These are phyloP conservation scores for Diaporthe ilicicola DNA, from an alignment of 2,329 filamentous ascomycete genomes.

Conservation along the genomic window DNA sequence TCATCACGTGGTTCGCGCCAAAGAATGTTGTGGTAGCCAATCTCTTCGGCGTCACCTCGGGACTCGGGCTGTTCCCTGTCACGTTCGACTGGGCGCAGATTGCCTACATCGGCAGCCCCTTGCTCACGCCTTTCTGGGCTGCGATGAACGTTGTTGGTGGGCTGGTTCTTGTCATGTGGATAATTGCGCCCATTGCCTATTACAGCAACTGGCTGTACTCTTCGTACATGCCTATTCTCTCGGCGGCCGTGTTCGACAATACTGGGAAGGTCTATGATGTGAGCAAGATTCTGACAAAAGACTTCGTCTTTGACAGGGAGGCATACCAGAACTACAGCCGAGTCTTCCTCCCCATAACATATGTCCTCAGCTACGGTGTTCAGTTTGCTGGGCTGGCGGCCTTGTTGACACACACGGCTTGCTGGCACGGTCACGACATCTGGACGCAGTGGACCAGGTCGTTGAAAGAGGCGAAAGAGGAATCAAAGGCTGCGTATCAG, in stretches of 20 bases:
- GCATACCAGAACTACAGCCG: slow-evolving; percentile 85
- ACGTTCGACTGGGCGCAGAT: slow-evolving; percentile 95
- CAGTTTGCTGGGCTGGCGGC: slow-evolving; percentile 86
- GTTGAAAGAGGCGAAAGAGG: slow-evolving; percentile 67
- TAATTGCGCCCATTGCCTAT: slow-evolving; percentile 81
- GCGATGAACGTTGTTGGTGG: slow-evolving; percentile 86
- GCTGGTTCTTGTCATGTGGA: slow-evolving; percentile 85
- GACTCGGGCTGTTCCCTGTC: slow-evolving; percentile 82
- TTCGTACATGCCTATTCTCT: slow-evolving; percentile 87
- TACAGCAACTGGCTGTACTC: slow-evolving; percentile 83
- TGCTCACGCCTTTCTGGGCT: slow-evolving; percentile 87
- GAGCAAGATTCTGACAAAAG: slow-evolving; percentile 77
- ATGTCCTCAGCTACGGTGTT: slow-evolving; percentile 85
- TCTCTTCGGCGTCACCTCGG: slow-evolving; percentile 85
- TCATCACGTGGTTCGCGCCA: slow-evolving; percentile 88
- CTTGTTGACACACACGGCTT: slow-evolving; percentile 80
- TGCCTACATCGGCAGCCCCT: slow-evolving; percentile 84
- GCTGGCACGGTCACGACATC: slow-evolving; percentile 88
- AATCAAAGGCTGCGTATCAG: slow-evolving; percentile 60
- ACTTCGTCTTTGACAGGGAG: slow-evolving; percentile 80
- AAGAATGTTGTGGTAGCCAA: slow-evolving; percentile 88
- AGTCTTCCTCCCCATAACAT: slow-evolving; percentile 87
- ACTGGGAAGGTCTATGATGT: slow-evolving; percentile 83
- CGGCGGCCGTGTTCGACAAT: slow-evolving; percentile 86
- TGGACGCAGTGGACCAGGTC: slow-evolving; percentile 79